Base-by-base conservation (phyloP, 805 yeast species). In the Ogataea ganodermae region DNA sequence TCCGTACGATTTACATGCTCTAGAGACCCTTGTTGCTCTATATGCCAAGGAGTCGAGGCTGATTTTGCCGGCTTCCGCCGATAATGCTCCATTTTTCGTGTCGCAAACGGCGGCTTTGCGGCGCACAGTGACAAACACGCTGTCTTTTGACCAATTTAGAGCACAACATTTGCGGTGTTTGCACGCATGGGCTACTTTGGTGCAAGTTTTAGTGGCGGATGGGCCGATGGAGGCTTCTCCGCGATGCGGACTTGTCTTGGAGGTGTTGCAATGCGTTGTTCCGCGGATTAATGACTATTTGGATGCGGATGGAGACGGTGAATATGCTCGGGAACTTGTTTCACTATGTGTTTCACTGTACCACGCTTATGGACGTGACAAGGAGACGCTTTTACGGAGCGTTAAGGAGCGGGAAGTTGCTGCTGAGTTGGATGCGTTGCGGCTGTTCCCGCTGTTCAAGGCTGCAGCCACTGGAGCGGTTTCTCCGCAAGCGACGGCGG, bases 171-270 rank as follows among this genome's bases (percentile, higher is more conserved):
- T 85, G 39, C 68, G 75, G 12, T 80, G 84, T 48, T 68, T 92
- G 23, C 89, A 84, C 59, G 79, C 95, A 0, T 92, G 98, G 98
- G 83, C 84, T 18, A 84, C 83, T 55, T 65, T 91, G 42, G 82
- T 89, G 20, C 89, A 89, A 51, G 80, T 89, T 3, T 67, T 89
- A 37, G 81, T 88, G 4, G 73, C 81, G 4, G 90, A 84, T 63
- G 82, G 81, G 8, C 70, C 69, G n/a, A 65, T 81, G 46, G 65
- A 71, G 6, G 59, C 73, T 0, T 58, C 67, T 7, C 65, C 68
- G n/a, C 72, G 84, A 40, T 72, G 81, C 0, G 76, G 79, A 31
- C 85, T 92, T 58, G 81, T 89, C 45, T 67, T 89, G 16, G 95
- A 86, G 55, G 79, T 88, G 2, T 81, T 90, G 52, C 95, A 89